Conservation (phyloP, 1,284 basidiomycete species). For the Microbotryomycetes sp. region DNA sequence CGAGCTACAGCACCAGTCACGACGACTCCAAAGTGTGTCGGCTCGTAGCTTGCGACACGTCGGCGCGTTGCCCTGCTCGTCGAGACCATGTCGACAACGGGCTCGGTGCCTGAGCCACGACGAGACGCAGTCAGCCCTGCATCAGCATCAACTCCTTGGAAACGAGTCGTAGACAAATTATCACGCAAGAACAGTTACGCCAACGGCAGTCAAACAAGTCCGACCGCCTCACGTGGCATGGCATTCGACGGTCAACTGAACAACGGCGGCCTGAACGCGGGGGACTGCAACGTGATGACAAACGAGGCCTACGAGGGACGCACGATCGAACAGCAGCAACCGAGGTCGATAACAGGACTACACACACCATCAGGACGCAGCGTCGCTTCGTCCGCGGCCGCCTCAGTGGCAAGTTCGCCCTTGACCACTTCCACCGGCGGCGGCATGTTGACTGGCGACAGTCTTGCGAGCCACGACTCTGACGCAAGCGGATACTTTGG, state of each 20-base stretch:
- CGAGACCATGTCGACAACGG: too few species aligned
- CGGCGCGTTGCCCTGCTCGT: too few species aligned
- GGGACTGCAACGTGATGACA: neutral
- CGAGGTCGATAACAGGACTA: neutral
- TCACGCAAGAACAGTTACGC: conserved; percentile 10
- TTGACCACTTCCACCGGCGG: too few species aligned
- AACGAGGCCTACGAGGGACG: too few species aligned
- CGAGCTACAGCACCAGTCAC: too few species aligned
- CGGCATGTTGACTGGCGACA: neutral
- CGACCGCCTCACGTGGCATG: neutral
- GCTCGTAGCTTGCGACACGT: too few species aligned
- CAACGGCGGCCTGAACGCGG: neutral
- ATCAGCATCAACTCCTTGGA: conserved; percentile 13
- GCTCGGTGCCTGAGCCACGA: neutral
- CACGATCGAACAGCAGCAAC: neutral
- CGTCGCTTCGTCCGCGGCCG: too few species aligned
- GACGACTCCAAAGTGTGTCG: too few species aligned
- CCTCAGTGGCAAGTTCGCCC: too few species aligned
- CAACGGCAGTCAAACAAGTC: neutral
- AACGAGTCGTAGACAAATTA: conserved; percentile 17
- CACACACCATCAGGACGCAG: too few species aligned
- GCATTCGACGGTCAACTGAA: too few species aligned
- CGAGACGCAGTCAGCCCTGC: too few species aligned
- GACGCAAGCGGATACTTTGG: neutral
- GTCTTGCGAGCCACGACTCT: neutral